These are phyloP conservation scores for Salix viminalis DNA, from an alignment of 345 rosid genomes.

Conservation along the genomic window DNA sequence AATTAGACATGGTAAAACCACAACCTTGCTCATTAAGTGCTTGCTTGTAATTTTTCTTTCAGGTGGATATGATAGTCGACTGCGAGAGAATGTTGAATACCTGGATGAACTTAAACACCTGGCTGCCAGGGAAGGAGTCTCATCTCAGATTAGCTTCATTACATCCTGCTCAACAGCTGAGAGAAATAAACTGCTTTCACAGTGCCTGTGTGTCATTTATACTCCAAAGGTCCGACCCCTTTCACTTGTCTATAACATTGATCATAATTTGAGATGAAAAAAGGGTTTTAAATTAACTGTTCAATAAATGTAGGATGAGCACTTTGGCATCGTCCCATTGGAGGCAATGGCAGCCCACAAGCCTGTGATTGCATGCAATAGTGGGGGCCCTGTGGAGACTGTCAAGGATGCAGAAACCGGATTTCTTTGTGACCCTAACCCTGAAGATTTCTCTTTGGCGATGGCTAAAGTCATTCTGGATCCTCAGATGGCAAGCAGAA, in stretches of 20 bases:
- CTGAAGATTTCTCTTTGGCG: constrained; percentile 54
- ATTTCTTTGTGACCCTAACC: constrained; percentile 67
- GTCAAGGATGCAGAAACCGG: constrained; percentile 69
- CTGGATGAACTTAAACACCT: constrained; percentile 67
- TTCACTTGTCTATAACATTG: background rate
- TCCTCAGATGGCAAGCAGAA: constrained; percentile 49
- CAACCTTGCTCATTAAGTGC: background rate
- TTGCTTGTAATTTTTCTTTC: constrained; percentile 8
- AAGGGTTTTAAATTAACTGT: background rate
- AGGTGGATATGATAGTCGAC: constrained; percentile 80
- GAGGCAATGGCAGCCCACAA: constrained; percentile 96
- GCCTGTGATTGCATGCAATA: constrained; percentile 87
- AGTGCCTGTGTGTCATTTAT: constrained; percentile 67
- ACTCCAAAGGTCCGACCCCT: constrained; percentile 60
- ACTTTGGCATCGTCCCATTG: constrained; percentile 90
- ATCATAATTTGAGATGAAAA: background rate
- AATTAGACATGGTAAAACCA: background rate
- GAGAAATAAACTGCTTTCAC: constrained; percentile 71
- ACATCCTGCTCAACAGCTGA: constrained; percentile 84
- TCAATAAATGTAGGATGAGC: constrained; percentile 60
- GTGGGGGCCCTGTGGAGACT: constrained; percentile 88
- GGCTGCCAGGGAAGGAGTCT: constrained; percentile 61
- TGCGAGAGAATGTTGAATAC: constrained; percentile 80
- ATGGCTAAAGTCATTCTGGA: constrained; percentile 67
- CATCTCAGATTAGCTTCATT: constrained; percentile 49